Base-by-base conservation (phyloP, 768 basidiomycete genomes). In the Podaxis mareebaensis region DNA sequence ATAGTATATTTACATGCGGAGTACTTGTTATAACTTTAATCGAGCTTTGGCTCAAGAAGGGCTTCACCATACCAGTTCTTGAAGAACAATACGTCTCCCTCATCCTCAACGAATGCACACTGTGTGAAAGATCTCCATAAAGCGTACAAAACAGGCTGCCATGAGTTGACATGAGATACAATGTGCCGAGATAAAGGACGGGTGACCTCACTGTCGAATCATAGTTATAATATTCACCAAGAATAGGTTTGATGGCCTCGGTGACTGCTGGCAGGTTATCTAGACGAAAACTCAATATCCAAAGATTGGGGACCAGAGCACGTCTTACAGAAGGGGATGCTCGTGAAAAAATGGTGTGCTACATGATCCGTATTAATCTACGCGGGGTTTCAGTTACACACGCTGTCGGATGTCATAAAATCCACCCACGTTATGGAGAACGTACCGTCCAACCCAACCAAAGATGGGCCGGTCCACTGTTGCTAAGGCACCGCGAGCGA, bases 381-480 rank as follows among this genome's bases (percentile, higher is more conserved):
- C 13, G 22, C 39, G 54, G 20, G 20, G 26, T 39, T n/a, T 8
- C 15, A n/a, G 20, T 36, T 20, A 39, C 17, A 36, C 20, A 12
- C 10, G 22, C 20, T 38, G 33, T 58, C 28, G 24, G 15, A 56
- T 39, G 26, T 28, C 10, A 22, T 13, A 12, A 17, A 26, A 7
- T n/a, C 26, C 48, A 67, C 78, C 59, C 59, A 81, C 83, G 65
- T 85, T 83, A 68, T 85, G 83, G 17, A 88, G 75, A 66, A 87
- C 82, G 68, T 84, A 81, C 13, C 80, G 74, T 4, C 85, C 85
- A 44, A 79, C 79, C 84, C 83, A 87, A 7, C 85, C 85, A 65
- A 87, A 79, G 53, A 87, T 72, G 28, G 85, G 79, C 33, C 86
- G 77, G 71, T 88, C 86, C 0, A 88, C 81, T 3, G 86, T 87